A percentile compares a stretch with the other conserved stretches of the same genome.
Conservation (phyloP, 805 yeast species). For the Wickerhamia fluorescens region DNA sequence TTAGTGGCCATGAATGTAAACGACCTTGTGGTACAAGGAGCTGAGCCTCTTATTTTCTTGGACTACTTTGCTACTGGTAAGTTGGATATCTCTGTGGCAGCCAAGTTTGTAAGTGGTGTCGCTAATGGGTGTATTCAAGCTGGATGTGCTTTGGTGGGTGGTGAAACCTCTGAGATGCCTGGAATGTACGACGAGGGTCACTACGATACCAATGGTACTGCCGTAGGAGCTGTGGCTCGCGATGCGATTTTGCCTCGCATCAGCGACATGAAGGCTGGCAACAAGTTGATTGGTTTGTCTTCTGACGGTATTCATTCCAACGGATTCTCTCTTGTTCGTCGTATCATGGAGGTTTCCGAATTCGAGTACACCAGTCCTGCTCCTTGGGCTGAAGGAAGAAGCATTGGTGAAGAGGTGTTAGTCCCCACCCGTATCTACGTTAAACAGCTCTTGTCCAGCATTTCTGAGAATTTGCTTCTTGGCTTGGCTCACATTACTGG, state of each 20-base stretch:
- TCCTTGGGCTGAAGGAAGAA: conserved; percentile 66
- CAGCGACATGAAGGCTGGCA: conserved; percentile 65
- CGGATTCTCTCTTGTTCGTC: conserved; percentile 92
- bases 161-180: conserved; percentile 99
- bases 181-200: conserved; percentile 95
- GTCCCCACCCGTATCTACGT: conserved; percentile 94
- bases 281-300: conserved; percentile 76
- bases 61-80: conserved; percentile 97
- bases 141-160: conserved; percentile 97
- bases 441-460: conserved; percentile 73
- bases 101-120: conserved; percentile 88
- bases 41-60: conserved; percentile 90
- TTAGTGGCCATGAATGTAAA: conserved; percentile 98
- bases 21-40: conserved; percentile 97
- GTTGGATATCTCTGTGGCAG: conserved; percentile 75
- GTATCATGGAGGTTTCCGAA: conserved; percentile 70
- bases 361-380: conserved; percentile 65
- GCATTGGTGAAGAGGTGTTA: conserved; percentile 81
- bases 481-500: conserved; percentile 98
- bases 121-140: conserved; percentile 93
- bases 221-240: conserved; percentile 91
- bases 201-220: conserved; percentile 97
- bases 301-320: conserved; percentile 96
- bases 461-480: conserved; percentile 58
- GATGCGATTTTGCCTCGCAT: conserved; percentile 65